Evolutionary conservation across 1,284 basidiomycete species (phyloP), one percentile per base, ranked within the genome.

Genomic region (Phylloporus sp.): DNA sequence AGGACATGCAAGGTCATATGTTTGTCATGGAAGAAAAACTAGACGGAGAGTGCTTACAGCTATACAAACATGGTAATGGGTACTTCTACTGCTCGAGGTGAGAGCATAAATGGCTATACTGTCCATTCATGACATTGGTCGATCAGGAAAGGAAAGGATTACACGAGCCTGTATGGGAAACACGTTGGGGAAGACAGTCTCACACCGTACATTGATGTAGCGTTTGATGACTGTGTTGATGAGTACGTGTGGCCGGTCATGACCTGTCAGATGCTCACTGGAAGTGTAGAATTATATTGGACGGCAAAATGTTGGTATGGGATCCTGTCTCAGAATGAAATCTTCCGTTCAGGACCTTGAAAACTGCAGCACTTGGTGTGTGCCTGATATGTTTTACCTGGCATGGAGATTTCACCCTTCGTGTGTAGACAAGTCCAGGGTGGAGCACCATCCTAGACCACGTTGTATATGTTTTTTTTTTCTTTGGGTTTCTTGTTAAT

Each of bases 291-390:
- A 89, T 96, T 69, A 94, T 98, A 51, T 79, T 98, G 22, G 96
- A 98, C 69, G 96, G 96, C 0, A 96, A 98, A 76, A 98, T 98
- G 96, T 80, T 98, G 49, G 96, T 96, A 4, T 98, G 93, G 92
- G 96, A 98, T 74, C 96, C 96, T 0, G 81, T 91, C 3, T 88
- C 93, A 0, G 90, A 92, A 67, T 87, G 92, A 50, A 93, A 94
- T 71, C 81, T 96, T 17, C 93, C 95, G 0, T 98, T 98, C 68
- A 96, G 96, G 2, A 92, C 89, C 0, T 79, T 98, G 56, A 98
- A 98, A 77, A 93, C 94, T 0, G 94, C 94, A 39, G 95, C 95
- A 2, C 79, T 90, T 12, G 90, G 93, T 94, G 66, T 59, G 82
- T 68, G 20, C 20, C 53, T 11, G 0, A 44, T 42, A 4, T 20